Percentiles rank a stretch among this genome's conserved stretches.
Evolutionary conservation across 2,329 filamentous ascomycete species (phyloP).

Genomic region (Colletotrichum magnum): DNA sequence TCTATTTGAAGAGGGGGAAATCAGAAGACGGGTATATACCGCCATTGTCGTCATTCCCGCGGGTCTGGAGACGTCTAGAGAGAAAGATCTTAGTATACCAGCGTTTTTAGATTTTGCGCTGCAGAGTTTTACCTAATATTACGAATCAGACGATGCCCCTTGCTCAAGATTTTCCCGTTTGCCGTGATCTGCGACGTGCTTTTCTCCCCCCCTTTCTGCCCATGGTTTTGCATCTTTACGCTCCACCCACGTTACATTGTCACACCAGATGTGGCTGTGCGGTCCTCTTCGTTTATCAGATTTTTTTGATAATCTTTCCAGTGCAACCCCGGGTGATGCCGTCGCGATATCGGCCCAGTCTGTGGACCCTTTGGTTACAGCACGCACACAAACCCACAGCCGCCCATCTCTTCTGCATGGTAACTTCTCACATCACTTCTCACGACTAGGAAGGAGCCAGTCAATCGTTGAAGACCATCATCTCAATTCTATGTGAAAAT

Average conservation of each 20-base stretch:
- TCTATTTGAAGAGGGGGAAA: background rate
- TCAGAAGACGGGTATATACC: conserved; percentile 15
- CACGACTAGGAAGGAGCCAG: background rate
- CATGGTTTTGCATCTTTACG: background rate
- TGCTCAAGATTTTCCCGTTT: conserved; percentile 11
- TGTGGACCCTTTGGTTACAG: conserved; percentile 8
- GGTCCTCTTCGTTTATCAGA: conserved; percentile 9
- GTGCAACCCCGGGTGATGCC: background rate
- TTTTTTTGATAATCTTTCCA: conserved; percentile 16
- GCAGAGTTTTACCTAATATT: conserved; percentile 39
- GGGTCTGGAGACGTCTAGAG: background rate
- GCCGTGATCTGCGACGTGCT: conserved; percentile 28
- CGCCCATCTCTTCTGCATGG: background rate
- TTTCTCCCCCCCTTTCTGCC: background rate
- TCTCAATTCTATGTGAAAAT: conserved; percentile 18
- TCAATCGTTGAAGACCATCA: background rate
- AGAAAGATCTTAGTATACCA: conserved; percentile 34
- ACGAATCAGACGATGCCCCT: conserved; percentile 33
- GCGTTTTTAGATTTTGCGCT: conserved; percentile 39
- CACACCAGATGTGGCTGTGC: conserved; percentile 11
- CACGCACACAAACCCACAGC: background rate
- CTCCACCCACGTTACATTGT: conserved; percentile 16
- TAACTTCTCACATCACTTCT: background rate
- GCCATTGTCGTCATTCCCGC: background rate
- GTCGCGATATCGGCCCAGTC: conserved; percentile 22